phyloP scores from a whole-genome alignment of 1,284 basidiomycete genomes.

The Xerocomus amazonicus region DNA sequence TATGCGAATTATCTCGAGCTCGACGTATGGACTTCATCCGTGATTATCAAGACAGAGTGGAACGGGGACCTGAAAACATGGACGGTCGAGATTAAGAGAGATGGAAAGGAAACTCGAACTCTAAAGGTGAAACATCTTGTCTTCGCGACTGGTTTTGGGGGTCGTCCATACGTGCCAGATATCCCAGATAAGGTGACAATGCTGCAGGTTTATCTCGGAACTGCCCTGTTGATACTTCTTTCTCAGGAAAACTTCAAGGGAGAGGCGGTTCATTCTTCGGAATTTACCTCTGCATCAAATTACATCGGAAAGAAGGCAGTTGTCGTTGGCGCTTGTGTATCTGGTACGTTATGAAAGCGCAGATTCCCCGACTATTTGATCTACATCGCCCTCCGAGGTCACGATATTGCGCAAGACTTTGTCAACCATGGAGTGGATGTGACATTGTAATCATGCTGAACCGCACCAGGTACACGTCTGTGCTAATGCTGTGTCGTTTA shows the following conservation, averaged over 20 bases:
- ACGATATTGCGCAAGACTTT: constrained; percentile 30
- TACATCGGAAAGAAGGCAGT: constrained; percentile 42
- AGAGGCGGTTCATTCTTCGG: constrained; percentile 37
- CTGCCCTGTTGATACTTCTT: background rate
- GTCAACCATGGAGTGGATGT: constrained; percentile 22
- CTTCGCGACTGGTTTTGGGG: constrained; percentile 40
- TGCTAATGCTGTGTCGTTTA: constrained; percentile 12
- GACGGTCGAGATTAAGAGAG: constrained; percentile 34
- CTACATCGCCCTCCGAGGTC: constrained; percentile 13
- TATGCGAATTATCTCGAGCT: constrained; percentile 55
- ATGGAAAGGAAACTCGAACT: constrained; percentile 24
- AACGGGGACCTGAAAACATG: constrained; percentile 34
- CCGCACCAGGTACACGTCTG: background rate
- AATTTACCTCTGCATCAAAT: constrained; percentile 35
- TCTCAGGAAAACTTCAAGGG: constrained; percentile 25
- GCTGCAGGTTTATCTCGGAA: background rate
- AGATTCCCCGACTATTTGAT: background rate
- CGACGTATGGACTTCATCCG: constrained; percentile 53
- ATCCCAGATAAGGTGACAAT: constrained; percentile 23
- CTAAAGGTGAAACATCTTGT: constrained; percentile 38
- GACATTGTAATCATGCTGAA: constrained; percentile 21
- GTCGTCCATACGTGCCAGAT: constrained; percentile 34
- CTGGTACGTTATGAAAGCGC: constrained; percentile 19
- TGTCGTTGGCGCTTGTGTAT: constrained; percentile 43
- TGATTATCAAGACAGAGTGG: constrained; percentile 37